Evolutionary conservation across 768 basidiomycete species (phyloP).

Genomic region (Boletus rufocinnamomeus): DNA sequence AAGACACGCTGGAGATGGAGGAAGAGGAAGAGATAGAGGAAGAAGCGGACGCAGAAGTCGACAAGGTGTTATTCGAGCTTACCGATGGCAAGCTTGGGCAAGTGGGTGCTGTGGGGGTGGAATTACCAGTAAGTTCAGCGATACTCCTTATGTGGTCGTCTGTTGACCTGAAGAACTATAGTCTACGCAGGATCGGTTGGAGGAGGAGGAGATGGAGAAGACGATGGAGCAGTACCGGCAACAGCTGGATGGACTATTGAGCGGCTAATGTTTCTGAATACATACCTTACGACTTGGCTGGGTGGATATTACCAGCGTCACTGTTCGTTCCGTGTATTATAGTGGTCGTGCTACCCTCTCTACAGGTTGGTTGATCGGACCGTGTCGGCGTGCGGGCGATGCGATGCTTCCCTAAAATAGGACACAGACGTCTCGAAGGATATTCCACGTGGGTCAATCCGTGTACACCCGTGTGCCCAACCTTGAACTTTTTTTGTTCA

Average conservation of each 20-base stretch:
- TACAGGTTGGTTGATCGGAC: not conserved
- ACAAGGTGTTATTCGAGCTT: conserved; percentile 92
- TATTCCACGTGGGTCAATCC: conserved; percentile 24
- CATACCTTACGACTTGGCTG: conserved; percentile 18
- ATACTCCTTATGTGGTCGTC: conserved; percentile 2
- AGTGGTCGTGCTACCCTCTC: not conserved
- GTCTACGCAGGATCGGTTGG: conserved; percentile 59
- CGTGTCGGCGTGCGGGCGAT: not conserved
- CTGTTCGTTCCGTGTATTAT: conserved; percentile 14
- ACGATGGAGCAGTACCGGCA: conserved; percentile 91
- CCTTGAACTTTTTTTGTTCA: conserved; percentile 20
- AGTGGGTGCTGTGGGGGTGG: conserved; percentile 69
- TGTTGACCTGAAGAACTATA: conserved; percentile 30
- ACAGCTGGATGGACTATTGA: conserved; percentile 85
- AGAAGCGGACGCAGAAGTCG: conserved; percentile 96
- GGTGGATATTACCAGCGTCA: not conserved
- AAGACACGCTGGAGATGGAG: conserved; percentile 87
- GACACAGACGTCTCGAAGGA: conserved; percentile 1
- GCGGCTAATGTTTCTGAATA: conserved; percentile 32
- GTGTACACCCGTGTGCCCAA: conserved; percentile 26
- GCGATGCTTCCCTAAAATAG: conserved; percentile 11
- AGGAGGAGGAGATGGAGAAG: conserved; percentile 83
- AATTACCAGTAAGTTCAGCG: conserved; percentile 65
- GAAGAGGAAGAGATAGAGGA: conserved; percentile 95
- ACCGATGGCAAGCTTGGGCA: conserved; percentile 96